These are phyloP conservation scores for Diutina pseudorugosa DNA, from an alignment of 1,139 yeast species.

Conservation along the genomic window DNA sequence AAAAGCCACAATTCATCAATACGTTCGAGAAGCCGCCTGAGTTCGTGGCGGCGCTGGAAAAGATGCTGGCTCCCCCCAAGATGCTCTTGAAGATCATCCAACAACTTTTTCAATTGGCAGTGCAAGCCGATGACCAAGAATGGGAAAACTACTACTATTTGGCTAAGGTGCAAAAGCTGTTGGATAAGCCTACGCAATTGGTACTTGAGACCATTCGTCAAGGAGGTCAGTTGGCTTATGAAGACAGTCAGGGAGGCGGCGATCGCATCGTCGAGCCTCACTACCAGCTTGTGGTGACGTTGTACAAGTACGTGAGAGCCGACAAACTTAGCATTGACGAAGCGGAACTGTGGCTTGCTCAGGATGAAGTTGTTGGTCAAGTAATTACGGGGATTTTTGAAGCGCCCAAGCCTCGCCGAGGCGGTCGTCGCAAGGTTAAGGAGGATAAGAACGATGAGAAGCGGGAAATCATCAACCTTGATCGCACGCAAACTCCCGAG, in stretches of 20 bases:
- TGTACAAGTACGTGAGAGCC: slow-evolving; percentile 41
- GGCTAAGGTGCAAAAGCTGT: slow-evolving; percentile 49
- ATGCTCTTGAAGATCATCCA: slow-evolving; percentile 24
- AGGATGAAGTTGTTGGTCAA: slow-evolving; percentile 14
- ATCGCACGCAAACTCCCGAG: background rate
- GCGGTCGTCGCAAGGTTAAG: background rate
- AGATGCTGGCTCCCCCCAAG: slow-evolving; percentile 14
- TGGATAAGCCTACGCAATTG: slow-evolving; percentile 15
- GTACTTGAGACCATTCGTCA: slow-evolving; percentile 27
- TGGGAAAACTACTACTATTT: slow-evolving; percentile 56
- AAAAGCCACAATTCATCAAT: slow-evolving; percentile 22
- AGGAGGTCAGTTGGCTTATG: slow-evolving; percentile 31
- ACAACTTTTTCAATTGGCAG: slow-evolving; percentile 32
- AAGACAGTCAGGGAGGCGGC: slow-evolving; percentile 22
- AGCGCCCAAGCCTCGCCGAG: background rate
- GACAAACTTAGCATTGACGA: slow-evolving; percentile 19
- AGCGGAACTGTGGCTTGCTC: slow-evolving; percentile 28
- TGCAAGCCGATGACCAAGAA: slow-evolving; percentile 29
- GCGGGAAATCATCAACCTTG: background rate
- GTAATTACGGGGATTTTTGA: background rate
- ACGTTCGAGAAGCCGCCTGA: slow-evolving; percentile 14
- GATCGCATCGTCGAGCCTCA: slow-evolving; percentile 65
- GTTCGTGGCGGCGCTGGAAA: slow-evolving; percentile 12
- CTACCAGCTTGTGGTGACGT: slow-evolving; percentile 46
- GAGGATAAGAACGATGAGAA: background rate